Evolutionary conservation across 768 basidiomycete species (phyloP).

Genomic region (Kwoniella heveanensis): DNA sequence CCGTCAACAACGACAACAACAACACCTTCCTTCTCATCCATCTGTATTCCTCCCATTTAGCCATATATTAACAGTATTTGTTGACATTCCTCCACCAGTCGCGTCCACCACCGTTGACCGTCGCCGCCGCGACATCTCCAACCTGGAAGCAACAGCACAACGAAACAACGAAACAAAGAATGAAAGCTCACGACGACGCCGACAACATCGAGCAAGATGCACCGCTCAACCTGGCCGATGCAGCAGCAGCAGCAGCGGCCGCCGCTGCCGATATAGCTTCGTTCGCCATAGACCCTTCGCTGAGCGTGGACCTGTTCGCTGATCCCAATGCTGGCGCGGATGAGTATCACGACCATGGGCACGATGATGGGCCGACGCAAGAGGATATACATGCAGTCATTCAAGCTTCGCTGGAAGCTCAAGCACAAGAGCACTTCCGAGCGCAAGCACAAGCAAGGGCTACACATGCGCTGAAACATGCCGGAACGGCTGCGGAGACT

Average conservation of each 20-base stretch:
- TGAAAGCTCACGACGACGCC: too few relatives aligned
- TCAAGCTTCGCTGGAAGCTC: slow-evolving; percentile 20
- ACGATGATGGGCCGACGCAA: slow-evolving; percentile 13
- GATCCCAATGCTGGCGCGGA: not conserved
- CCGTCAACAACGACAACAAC: slow-evolving; percentile 4
- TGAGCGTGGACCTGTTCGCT: slow-evolving; percentile 19
- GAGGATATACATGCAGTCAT: slow-evolving; percentile 27
- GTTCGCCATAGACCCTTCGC: slow-evolving; percentile 19
- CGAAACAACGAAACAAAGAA: not conserved
- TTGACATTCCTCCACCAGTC: slow-evolving; percentile 15
- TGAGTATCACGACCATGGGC: not conserved
- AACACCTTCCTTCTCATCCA: not conserved
- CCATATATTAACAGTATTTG: not conserved
- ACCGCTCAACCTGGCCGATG: slow-evolving; percentile 17
- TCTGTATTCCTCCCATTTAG: slow-evolving; percentile 23
- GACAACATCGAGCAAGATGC: not conserved
- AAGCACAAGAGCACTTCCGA: slow-evolving; percentile 16
- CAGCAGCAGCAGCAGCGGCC: not conserved
- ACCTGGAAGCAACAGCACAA: not conserved
- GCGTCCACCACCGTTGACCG: too few relatives aligned
- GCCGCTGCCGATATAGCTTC: slow-evolving; percentile 10
- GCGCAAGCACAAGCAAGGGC: slow-evolving; percentile 5
- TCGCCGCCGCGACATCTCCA: too few relatives aligned
- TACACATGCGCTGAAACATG: too few relatives aligned
- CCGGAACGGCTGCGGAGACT: too few relatives aligned